Conservation (phyloP, 2,329 filamentous ascomycete species). For the Trichoderma sp. region DNA sequence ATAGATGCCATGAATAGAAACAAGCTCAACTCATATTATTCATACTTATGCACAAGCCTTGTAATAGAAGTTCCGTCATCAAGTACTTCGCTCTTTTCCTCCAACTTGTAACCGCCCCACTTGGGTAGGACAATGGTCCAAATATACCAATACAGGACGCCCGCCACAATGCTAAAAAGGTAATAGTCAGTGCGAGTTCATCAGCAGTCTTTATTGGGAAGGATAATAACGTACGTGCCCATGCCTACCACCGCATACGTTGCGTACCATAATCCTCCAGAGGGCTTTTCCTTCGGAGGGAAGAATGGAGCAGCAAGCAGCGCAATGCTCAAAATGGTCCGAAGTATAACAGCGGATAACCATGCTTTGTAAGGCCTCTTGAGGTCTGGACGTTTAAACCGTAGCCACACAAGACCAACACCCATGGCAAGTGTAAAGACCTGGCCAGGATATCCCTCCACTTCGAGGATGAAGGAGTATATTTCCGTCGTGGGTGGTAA, state of each 20-base stretch:
- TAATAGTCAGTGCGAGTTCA: not conserved
- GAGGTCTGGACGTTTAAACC: constrained; percentile 56
- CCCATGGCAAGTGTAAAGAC: constrained; percentile 57
- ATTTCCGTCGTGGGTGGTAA: constrained; percentile 63
- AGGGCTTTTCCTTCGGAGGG: constrained; percentile 48
- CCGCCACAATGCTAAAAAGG: constrained; percentile 50
- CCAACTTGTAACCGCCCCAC: constrained; percentile 57
- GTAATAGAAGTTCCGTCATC: constrained; percentile 66
- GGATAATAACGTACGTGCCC: constrained; percentile 45
- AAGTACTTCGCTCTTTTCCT: constrained; percentile 58
- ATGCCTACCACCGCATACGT: constrained; percentile 53
- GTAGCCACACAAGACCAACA: constrained; percentile 57
- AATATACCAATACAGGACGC: constrained; percentile 64
- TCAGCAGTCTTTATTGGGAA: not conserved
- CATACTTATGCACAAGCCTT: constrained; percentile 43
- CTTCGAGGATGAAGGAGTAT: constrained; percentile 70
- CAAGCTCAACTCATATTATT: not conserved
- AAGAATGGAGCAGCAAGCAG: constrained; percentile 62
- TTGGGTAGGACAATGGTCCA: constrained; percentile 61
- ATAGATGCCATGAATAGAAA: not conserved
- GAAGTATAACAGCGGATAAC: constrained; percentile 55
- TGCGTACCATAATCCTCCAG: constrained; percentile 49
- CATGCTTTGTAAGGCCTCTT: constrained; percentile 64
- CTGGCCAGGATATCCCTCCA: constrained; percentile 65
- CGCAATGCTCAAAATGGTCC: constrained; percentile 50